Evolutionary conservation across 306 rosid genomes (phyloP).

Genomic region (Mucuna pruriens): DNA sequence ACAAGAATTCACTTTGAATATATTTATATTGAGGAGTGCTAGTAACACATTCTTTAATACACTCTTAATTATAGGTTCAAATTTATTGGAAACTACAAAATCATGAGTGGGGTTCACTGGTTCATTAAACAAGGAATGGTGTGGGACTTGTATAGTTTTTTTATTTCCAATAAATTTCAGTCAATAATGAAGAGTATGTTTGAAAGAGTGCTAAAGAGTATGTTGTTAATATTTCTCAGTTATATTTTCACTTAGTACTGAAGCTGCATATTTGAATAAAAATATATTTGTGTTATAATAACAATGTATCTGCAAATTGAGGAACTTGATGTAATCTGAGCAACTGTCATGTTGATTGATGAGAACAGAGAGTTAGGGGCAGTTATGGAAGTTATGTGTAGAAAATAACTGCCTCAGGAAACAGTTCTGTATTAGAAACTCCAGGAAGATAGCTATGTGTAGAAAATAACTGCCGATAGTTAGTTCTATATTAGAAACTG

Average conservation of each 20-base stretch:
- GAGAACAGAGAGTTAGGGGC: no score
- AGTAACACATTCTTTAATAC: not conserved
- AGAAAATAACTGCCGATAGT: no score
- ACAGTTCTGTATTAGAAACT: no score
- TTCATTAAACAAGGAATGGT: not conserved
- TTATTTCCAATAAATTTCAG: not conserved
- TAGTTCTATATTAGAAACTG: no score
- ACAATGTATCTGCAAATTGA: slow-evolving; percentile 15
- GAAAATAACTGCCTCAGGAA: no score
- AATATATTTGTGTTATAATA: no score
- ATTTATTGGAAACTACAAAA: not conserved
- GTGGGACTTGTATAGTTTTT: not conserved
- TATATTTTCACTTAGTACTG: not conserved
- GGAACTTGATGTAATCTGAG: slow-evolving; percentile 25
- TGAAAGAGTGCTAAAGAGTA: not conserved
- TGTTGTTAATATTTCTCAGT: not conserved
- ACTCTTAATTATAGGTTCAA: not conserved
- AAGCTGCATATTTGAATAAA: slow-evolving; percentile 30
- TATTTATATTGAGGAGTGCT: not conserved
- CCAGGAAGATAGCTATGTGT: no score
- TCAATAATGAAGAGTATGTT: not conserved
- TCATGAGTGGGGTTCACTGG: not conserved
- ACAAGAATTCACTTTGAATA: slow-evolving; percentile 5
- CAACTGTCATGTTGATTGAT: not conserved
- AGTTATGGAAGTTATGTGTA: no score